Evolutionary conservation across 2,329 filamentous ascomycete genomes (phyloP).

Genomic region (Penicillium italicum): DNA sequence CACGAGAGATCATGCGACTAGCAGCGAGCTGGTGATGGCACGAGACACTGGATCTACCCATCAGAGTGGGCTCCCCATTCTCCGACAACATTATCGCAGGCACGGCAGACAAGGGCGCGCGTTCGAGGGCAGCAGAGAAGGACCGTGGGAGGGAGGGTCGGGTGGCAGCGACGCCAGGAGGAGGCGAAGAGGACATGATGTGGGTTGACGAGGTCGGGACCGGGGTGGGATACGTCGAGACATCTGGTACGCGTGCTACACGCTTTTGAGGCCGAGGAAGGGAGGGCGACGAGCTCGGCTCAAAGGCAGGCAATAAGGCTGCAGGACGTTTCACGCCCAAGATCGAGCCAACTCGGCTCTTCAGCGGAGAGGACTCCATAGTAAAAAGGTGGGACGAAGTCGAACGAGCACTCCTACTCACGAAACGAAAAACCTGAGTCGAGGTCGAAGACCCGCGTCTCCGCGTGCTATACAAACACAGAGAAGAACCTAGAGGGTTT

Average conservation of each 20-base stretch:
- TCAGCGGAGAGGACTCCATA: constrained; percentile 43
- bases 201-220: constrained; percentile 91
- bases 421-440: constrained; percentile 19
- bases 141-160: constrained; percentile 59
- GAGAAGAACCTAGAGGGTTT: constrained; percentile 15
- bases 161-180: constrained; percentile 54
- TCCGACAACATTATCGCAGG: constrained; percentile 77
- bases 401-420: constrained; percentile 15
- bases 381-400: constrained; percentile 12
- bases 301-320: constrained; percentile 49
- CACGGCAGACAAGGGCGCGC: constrained; percentile 76
- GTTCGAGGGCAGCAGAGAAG: constrained; percentile 63
- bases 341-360: constrained; percentile 33
- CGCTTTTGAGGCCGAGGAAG: constrained; percentile 49
- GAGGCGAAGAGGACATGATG: constrained; percentile 78
- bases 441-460: constrained; percentile 27
- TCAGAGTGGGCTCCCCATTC: constrained; percentile 75
- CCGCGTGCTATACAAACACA: constrained; percentile 16
- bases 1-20: constrained; percentile 86
- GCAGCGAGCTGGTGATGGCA: constrained; percentile 93
- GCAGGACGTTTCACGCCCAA: constrained; percentile 48
- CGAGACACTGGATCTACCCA: constrained; percentile 92
- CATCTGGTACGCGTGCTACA: constrained; percentile 43
- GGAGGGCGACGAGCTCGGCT: constrained; percentile 49
- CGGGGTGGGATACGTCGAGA: constrained; percentile 79